Evolutionary conservation across 2,329 filamentous ascomycete species (phyloP).

Genomic region (Neopestalotiopsis rosae): DNA sequence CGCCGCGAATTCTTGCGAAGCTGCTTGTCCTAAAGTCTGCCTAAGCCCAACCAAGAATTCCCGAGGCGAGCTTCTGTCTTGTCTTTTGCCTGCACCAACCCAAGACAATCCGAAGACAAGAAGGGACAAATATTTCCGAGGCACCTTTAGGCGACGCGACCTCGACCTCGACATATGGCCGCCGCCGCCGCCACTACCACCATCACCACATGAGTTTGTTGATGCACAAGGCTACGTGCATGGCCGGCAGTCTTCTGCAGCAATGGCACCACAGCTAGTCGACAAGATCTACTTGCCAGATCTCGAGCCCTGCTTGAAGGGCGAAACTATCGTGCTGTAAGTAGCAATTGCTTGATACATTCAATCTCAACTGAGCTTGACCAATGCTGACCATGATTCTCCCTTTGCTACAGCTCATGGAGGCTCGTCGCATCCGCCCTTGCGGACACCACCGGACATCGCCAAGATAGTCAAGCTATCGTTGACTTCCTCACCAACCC

Average conservation of each 20-base stretch:
- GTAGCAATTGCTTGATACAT: slow-evolving; percentile 39
- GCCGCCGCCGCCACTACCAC: slow-evolving; percentile 20
- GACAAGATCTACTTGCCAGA: slow-evolving; percentile 81
- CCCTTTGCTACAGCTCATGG: slow-evolving; percentile 58
- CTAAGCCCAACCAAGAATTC: background rate
- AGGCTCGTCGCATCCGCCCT: slow-evolving; percentile 62
- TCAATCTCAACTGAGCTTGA: slow-evolving; percentile 14
- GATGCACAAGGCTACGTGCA: slow-evolving; percentile 33
- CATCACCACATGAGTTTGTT: slow-evolving; percentile 32
- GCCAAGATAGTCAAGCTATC: slow-evolving; percentile 59
- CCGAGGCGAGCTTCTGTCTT: background rate
- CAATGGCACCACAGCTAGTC: slow-evolving; percentile 71
- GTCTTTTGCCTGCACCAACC: background rate
- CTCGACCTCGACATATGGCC: slow-evolving; percentile 18
- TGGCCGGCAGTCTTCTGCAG: slow-evolving; percentile 56
- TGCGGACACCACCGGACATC: slow-evolving; percentile 61
- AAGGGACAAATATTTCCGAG: slow-evolving; percentile 23
- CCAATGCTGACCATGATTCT: slow-evolving; percentile 19
- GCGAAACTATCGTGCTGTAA: slow-evolving; percentile 81
- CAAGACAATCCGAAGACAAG: background rate
- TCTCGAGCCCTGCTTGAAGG: slow-evolving; percentile 82
- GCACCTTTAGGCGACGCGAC: slow-evolving; percentile 15
- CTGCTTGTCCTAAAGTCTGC: background rate
- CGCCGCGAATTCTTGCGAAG: background rate
- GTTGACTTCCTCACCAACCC: slow-evolving; percentile 74